Conservation (phyloP, 2,329 filamentous ascomycete genomes). For the Ceratocystis papillata region DNA sequence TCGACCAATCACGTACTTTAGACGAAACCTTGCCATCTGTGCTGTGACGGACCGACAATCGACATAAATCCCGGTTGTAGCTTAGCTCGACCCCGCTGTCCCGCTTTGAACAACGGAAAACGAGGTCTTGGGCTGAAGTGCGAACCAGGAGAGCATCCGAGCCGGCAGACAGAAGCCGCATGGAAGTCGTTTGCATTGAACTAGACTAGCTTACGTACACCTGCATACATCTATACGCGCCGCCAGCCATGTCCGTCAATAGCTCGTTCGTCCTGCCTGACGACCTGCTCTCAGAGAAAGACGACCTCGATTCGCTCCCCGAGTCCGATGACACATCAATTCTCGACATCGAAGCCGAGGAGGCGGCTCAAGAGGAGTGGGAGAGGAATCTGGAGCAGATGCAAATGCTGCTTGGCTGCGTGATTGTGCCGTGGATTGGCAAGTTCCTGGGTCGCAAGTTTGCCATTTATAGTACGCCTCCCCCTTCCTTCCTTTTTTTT, state of each 20-base stretch:
- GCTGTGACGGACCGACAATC: background rate
- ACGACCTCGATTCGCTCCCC: constrained; percentile 54
- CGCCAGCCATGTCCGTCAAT: constrained; percentile 29
- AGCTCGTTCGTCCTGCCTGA: constrained; percentile 45
- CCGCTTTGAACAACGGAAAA: background rate
- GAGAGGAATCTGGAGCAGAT: constrained; percentile 87
- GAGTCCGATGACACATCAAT: constrained; percentile 40
- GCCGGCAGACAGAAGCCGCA: too few species aligned
- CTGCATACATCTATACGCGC: too few species aligned
- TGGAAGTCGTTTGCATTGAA: too few species aligned
- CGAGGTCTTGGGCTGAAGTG: background rate
- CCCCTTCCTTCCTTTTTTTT: too few species aligned
- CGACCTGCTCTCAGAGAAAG: constrained; percentile 38
- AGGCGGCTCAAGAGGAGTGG: constrained; percentile 91
- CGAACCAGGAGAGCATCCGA: too few species aligned
- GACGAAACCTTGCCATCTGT: too few species aligned
- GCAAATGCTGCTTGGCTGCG: constrained; percentile 86
- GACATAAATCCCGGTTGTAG: background rate
- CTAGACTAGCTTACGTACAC: too few species aligned
- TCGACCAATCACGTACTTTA: background rate
- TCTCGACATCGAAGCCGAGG: constrained; percentile 48
- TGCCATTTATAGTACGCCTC: constrained; percentile 78
- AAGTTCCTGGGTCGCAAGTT: constrained; percentile 93
- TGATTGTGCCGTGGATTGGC: constrained; percentile 82
- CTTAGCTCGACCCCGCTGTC: background rate